Percentiles rank a stretch among this genome's conserved stretches.
Evolutionary conservation across 106 monocot genomes (phyloP).

Genomic region (Phalaenopsis equestris): DNA sequence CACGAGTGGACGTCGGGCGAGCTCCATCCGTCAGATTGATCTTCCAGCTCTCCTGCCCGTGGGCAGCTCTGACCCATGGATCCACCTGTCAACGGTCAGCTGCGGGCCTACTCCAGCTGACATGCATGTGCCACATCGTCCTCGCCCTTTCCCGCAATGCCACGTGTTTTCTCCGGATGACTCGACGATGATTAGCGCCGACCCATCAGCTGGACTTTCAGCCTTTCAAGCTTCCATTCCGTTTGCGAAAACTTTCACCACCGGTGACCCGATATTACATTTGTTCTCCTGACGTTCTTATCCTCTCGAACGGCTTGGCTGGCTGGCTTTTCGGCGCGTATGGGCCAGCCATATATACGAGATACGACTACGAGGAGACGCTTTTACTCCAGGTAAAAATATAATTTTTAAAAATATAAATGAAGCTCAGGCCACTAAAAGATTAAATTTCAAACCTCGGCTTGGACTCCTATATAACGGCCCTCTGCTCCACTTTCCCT

Average conservation of each 20-base stretch:
- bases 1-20: neutral
- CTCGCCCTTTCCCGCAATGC: neutral
- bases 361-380: no score
- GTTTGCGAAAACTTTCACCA: neutral
- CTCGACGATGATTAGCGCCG: constrained; percentile 3
- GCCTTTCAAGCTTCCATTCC: neutral
- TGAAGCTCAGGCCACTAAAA: no score
- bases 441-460: neutral
- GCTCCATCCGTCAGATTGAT: neutral
- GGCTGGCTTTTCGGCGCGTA: neutral
- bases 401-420: no score
- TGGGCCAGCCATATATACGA: neutral
- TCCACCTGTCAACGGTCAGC: neutral
- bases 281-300: neutral
- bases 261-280: neutral
- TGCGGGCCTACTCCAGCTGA: neutral
- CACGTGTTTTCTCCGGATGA: neutral
- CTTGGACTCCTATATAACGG: neutral
- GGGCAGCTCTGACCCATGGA: neutral
- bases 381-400: no score
- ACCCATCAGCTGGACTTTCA: neutral
- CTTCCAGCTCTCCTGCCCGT: neutral
- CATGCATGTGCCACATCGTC: neutral
- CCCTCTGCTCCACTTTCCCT: neutral
- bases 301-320: neutral